These are phyloP conservation scores for Leccinum aurantiacum DNA, from an alignment of 768 basidiomycete species.

Conservation along the genomic window DNA sequence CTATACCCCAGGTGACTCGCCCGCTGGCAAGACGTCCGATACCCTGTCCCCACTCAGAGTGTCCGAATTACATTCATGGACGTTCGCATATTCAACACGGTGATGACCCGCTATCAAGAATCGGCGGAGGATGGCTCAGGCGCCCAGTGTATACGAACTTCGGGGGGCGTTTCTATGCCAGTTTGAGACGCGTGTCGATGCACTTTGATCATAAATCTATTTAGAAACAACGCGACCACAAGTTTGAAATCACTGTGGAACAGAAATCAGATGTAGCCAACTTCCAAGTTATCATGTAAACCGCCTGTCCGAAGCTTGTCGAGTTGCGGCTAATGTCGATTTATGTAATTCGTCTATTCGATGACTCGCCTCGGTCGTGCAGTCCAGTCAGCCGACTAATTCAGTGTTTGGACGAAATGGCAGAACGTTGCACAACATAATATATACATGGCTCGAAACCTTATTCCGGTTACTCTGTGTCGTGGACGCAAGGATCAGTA, in stretches of 20 bases:
- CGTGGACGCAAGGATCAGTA: background rate
- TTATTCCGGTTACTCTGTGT: conserved; percentile 6
- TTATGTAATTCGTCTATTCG: background rate
- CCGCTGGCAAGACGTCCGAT: conserved; percentile 11
- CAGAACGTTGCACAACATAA: background rate
- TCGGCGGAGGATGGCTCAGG: no score
- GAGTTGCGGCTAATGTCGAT: background rate
- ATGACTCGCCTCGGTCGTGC: background rate
- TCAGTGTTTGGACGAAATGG: background rate
- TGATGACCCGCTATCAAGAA: no score
- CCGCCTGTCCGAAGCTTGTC: background rate
- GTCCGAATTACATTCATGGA: no score
- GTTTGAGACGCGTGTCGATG: no score
- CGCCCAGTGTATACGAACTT: no score
- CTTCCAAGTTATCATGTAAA: background rate
- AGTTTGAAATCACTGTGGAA: no score
- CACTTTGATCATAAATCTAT: no score
- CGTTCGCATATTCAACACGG: no score
- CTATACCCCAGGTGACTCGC: conserved; percentile 8
- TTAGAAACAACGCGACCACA: no score
- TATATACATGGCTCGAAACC: conserved; percentile 3
- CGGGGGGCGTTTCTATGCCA: no score
- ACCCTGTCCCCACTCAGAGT: conserved; percentile 19
- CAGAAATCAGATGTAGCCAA: background rate
- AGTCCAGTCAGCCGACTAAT: background rate